Evolutionary conservation across 139 green algal genomes (phyloP), one percentile per base, ranked within the genome.

Genomic region (Closterium sp.): DNA sequence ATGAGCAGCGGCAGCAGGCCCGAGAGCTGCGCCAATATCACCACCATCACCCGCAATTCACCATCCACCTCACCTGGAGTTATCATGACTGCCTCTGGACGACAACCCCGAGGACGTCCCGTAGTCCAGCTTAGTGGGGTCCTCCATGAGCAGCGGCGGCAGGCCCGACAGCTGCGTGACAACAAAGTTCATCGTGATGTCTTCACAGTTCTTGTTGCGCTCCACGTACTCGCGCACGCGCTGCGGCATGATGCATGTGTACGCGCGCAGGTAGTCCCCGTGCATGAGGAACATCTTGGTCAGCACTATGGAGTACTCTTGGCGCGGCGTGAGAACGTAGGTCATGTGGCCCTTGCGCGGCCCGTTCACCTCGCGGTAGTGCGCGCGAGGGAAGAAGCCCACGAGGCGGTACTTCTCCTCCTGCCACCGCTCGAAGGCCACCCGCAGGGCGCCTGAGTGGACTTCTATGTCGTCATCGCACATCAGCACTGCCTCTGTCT

Each of bases 131-230:
- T 91, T 91, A 25, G 34, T 34, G 83, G 34, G 34, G 34, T 91
- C 90, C 86, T 92, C 33, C 66, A 92, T 84, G 55, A 92, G 86
- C 33, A 92, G 83, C 33, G 90, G 90, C 10, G 90, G 85, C 25
- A 92, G 34, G 23, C 85, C 85, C 12, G 85, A 91, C 25, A 92
- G 90, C 34, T 92, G 84, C 32, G 90, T 87, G 4, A 93, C 90
- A 10, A 93, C 28, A 32, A 90, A 90, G 85, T 93, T 93, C 90
- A 93, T 93, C 8, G 76, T 43, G 30, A 93, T 93, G 85, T 93
- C 90, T 34, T 93, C 90, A 10, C 90, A 93, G 64, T 93, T 93
- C 38, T 86, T 91, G 64, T 88, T 28, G 2, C 36, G n/a, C 25
- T 93, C 90, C 30, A 93, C 87, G 85, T 85, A 92, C 30, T 91